A percentile compares a stretch with the other conserved stretches of the same genome.
These are phyloP conservation scores for Fusarium sp. DNA, from an alignment of 2,329 filamentous ascomycete species.

Conservation along the genomic window DNA sequence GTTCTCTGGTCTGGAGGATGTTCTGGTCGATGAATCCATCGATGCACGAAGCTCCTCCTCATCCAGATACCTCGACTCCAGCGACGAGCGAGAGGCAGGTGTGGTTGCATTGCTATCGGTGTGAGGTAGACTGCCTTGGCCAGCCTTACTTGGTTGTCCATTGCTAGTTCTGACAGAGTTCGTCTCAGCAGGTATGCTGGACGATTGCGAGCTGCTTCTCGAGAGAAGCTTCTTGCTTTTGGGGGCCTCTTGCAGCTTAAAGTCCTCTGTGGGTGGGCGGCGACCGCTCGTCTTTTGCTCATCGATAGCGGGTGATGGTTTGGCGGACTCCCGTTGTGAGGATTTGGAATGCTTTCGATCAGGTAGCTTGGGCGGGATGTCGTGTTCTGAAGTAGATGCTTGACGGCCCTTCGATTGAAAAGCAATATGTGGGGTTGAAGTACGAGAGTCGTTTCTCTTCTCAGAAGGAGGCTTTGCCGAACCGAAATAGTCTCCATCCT, in stretches of 20 bases:
- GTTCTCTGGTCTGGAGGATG: slow-evolving; percentile 54
- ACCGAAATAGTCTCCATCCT: slow-evolving; percentile 71
- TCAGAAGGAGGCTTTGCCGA: slow-evolving; percentile 57
- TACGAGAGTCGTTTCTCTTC: slow-evolving; percentile 61
- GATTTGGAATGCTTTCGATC: slow-evolving; percentile 55
- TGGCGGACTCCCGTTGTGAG: slow-evolving; percentile 56
- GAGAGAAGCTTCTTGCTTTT: slow-evolving; percentile 65
- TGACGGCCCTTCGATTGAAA: slow-evolving; percentile 84
- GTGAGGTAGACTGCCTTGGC: slow-evolving; percentile 44
- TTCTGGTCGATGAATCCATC: slow-evolving; percentile 54
- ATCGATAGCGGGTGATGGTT: slow-evolving; percentile 50
- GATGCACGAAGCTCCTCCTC: slow-evolving; percentile 61
- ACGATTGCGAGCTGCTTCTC: slow-evolving; percentile 58
- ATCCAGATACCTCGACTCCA: slow-evolving; percentile 68
- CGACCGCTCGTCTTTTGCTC: slow-evolving; percentile 54
- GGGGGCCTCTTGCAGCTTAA: slow-evolving; percentile 84
- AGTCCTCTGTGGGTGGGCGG: slow-evolving; percentile 65
- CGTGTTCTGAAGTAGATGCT: slow-evolving; percentile 64
- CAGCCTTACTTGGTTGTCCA: slow-evolving; percentile 45
- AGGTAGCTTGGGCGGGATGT: slow-evolving; percentile 62
- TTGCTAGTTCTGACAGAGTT: slow-evolving; percentile 52
- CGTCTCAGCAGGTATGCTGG: slow-evolving; percentile 53
- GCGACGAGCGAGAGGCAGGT: slow-evolving; percentile 62
- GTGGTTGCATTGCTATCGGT: slow-evolving; percentile 52
- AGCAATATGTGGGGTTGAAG: slow-evolving; percentile 86